These are phyloP conservation scores for Anthracocystis walkeri DNA, from an alignment of 1,284 basidiomycete species.

Conservation along the genomic window DNA sequence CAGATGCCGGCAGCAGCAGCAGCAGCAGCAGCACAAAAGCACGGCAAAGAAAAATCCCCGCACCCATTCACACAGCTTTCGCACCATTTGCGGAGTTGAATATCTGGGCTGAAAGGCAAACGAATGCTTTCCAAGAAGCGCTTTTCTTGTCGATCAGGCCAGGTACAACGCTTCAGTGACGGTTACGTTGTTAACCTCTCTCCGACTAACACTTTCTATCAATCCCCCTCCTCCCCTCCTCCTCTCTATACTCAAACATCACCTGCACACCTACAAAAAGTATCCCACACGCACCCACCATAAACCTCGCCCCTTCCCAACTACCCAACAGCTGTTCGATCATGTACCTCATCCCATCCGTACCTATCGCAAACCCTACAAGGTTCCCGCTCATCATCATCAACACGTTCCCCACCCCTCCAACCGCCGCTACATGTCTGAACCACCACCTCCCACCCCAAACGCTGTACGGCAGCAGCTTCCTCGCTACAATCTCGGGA, in stretches of 20 bases:
- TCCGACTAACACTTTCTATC: slow-evolving; percentile 43
- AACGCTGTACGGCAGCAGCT: slow-evolving; percentile 77
- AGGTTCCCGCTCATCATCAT: slow-evolving; percentile 95
- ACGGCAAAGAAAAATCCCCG: neutral
- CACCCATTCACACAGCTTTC: slow-evolving; percentile 5
- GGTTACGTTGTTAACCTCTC: neutral
- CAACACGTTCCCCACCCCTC: slow-evolving; percentile 86
- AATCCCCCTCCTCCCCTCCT: slow-evolving; percentile 53
- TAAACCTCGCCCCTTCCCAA: slow-evolving; percentile 78
- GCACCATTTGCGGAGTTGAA: neutral
- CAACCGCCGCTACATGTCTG: slow-evolving; percentile 84
- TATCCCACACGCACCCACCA: slow-evolving; percentile 76
- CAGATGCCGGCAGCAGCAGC: neutral
- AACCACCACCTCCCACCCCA: slow-evolving; percentile 82
- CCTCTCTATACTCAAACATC: slow-evolving; percentile 76
- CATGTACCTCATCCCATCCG: slow-evolving; percentile 83
- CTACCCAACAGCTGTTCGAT: slow-evolving; percentile 77
- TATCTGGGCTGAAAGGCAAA: too few species aligned
- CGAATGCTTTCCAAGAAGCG: too few species aligned
- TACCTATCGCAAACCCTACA: slow-evolving; percentile 92
- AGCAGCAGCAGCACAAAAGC: too few species aligned
- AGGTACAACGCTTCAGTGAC: neutral
- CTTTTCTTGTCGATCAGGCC: neutral
- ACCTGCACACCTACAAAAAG: slow-evolving; percentile 87
- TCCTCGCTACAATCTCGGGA: slow-evolving; percentile 80